Percentiles rank a stretch among this genome's conserved stretches.
These are phyloP conservation scores for Erodium moschatum DNA, from an alignment of 441 rosid species.

Conservation along the genomic window DNA sequence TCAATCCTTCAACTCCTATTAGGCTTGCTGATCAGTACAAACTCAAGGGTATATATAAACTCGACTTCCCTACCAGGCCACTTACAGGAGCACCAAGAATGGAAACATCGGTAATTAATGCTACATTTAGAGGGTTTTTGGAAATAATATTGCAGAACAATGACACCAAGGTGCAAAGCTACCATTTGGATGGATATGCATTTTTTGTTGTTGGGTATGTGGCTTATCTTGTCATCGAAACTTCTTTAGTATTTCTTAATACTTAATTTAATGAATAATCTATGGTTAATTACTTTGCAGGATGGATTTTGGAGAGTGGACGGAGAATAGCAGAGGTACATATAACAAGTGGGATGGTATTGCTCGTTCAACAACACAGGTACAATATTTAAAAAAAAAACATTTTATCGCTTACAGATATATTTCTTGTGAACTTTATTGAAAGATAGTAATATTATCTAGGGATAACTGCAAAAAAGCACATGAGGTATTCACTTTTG, in stretches of 20 bases:
- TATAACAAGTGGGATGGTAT: conserved; percentile 55
- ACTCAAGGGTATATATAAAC: conserved; percentile 38
- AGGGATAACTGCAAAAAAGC: no score
- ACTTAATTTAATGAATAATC: background rate
- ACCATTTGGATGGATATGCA: conserved; percentile 55
- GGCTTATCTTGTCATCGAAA: background rate
- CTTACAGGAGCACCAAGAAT: conserved; percentile 39
- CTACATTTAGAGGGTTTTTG: conserved; percentile 36
- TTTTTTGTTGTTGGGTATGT: conserved; percentile 70
- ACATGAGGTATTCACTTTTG: no score
- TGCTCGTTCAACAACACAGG: conserved; percentile 55
- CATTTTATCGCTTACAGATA: no score
- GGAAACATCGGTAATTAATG: conserved; percentile 58
- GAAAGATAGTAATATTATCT: no score
- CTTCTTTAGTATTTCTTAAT: background rate
- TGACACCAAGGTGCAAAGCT: conserved; percentile 48
- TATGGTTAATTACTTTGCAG: conserved; percentile 24
- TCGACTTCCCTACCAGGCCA: conserved; percentile 15
- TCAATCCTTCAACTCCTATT: conserved; percentile 46
- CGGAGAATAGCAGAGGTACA: conserved; percentile 41
- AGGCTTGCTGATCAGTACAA: conserved; percentile 60
- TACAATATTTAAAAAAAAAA: conserved; percentile 2
- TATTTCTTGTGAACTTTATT: no score
- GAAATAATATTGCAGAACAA: conserved; percentile 53
- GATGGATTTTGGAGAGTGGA: conserved; percentile 27